Evolutionary conservation across 176 grass and related monocot species (phyloP), one percentile per base, ranked within the genome.

Genomic region (Secale cereale): DNA sequence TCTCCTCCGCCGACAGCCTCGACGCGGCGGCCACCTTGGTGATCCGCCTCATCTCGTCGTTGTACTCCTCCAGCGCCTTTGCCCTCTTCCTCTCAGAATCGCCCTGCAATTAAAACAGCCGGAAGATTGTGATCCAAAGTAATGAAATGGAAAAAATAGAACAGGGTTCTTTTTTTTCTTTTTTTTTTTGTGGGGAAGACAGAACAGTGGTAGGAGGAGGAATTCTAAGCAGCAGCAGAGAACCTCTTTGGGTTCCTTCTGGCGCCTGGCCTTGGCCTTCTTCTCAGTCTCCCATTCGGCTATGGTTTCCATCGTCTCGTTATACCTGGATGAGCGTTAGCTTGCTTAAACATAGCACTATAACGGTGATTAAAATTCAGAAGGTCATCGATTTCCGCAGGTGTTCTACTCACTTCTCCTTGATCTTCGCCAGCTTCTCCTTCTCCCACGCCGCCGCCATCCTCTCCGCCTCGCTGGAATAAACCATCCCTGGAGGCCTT

Each of bases 231-330:
- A 39, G 28, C 9, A 39, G 60, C 61, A 48, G 10, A 80, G 48
- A 75, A 97, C 96, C 93, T 95, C 56, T 84, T 86, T 92, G 12
- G 46, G 80, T 3, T 88, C 62, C 87, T 81, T 86, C 20, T 83
- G 78, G 26, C 80, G 69, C 87, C 80, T 87, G 10, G 93, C 89
- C 73, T 94, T 94, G 46, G 63, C 70, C 85, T 85, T 92, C 87
- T 92, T 95, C 74, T 92, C 83, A 5, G 54, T 64, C 87, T 94
- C 93, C 96, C 93, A 95, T 84, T 94, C 87, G 3, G 75, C 75
- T 70, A 94, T 94, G 4, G 83, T 91, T 14, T 27, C 3, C 65
- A 87, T 92, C 22, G 78, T 87, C 83, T 91, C 91, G 10, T 93
- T 72, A 37, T 81, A 94, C 77, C 96, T 95, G 70, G 1, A 23